These are phyloP conservation scores for Pelargonium cotyledonis DNA, from an alignment of 441 rosid species.

Conservation along the genomic window DNA sequence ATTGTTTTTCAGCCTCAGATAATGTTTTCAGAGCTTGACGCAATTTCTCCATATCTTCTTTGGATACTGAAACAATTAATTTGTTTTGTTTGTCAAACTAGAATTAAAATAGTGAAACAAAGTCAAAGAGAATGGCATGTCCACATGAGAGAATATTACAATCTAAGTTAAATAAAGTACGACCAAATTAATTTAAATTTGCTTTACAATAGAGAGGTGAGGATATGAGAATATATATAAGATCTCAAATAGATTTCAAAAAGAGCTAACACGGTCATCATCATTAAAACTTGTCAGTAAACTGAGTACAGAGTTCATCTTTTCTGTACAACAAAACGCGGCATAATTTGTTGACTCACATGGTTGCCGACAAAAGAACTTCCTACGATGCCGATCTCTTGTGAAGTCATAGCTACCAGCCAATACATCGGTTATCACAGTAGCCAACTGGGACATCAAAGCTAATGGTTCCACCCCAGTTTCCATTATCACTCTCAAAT, in stretches of 20 bases:
- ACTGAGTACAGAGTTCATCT: constrained; percentile 12
- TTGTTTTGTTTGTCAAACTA: background rate
- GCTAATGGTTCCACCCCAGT: constrained; percentile 93
- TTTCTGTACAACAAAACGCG: constrained; percentile 9
- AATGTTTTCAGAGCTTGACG: constrained; percentile 92
- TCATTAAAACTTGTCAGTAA: background rate
- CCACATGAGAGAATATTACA: background rate
- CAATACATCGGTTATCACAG: constrained; percentile 89
- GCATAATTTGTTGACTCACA: constrained; percentile 45
- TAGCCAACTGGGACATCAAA: constrained; percentile 97
- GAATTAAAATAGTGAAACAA: background rate
- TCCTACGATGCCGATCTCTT: constrained; percentile 66
- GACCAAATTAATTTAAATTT: background rate
- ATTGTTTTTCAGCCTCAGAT: constrained; percentile 95
- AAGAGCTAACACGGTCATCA: background rate
- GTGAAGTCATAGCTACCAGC: constrained; percentile 86
- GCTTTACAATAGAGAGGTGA: background rate
- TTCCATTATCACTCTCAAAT: constrained; percentile 87
- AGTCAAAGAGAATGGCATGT: background rate
- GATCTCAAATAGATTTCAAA: constrained; percentile 2
- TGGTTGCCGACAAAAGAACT: constrained; percentile 73
- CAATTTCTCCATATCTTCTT: constrained; percentile 93
- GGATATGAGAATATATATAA: background rate
- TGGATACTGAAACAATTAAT: constrained; percentile 54
- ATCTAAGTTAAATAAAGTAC: background rate